Evolutionary conservation across 2,329 filamentous ascomycete species (phyloP), one percentile per base, ranked within the genome.

Genomic region (Biscogniauxia sp.): DNA sequence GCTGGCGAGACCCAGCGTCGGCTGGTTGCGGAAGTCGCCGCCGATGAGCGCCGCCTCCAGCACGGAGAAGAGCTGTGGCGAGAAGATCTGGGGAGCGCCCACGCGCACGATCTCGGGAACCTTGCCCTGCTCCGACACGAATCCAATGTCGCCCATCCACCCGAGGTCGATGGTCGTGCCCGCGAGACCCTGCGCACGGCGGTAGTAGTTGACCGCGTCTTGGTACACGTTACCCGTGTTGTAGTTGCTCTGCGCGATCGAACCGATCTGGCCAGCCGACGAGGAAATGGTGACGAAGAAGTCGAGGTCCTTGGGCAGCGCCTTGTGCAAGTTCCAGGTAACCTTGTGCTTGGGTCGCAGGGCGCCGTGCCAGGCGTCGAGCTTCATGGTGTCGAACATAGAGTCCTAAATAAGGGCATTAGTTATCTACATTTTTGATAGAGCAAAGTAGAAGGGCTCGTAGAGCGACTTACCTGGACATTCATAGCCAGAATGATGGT

Each of bases 221-320:
- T 72, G 69, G 63, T 70, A 72, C 15, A 68, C 70, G 55, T 72
- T 71, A 26, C 70, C 70, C 25, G 69, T 63, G 57, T 72, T 71
- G 64, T 73, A 72, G 41, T 71, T 70, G 45, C 67, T 68, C 61
- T 73, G 70, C n/a, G 69, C 70, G 45, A 70, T 69, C 19, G 70
- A 72, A 13, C 70, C 70, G 26, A 73, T 69, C 55, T 70, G 67
- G 1, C 70, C 70, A 8, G 69, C 67, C 5, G 67, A 61, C 5
- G 69, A 71, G 2, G 70, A 72, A 28, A 72, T 61, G 8, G 64
- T 65, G 50, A 73, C 63, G 55, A 71, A 72, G 65, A 73, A 72
- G 61, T 73, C 70, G 26, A 72, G 68, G 28, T 72, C 64, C 53
- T 65, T 66, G n/a, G 70, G 69, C 37, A 71, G 57, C 53, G 64